Conservation (phyloP, 495 filamentous ascomycete genomes). For the Articulospora tetracladia region DNA sequence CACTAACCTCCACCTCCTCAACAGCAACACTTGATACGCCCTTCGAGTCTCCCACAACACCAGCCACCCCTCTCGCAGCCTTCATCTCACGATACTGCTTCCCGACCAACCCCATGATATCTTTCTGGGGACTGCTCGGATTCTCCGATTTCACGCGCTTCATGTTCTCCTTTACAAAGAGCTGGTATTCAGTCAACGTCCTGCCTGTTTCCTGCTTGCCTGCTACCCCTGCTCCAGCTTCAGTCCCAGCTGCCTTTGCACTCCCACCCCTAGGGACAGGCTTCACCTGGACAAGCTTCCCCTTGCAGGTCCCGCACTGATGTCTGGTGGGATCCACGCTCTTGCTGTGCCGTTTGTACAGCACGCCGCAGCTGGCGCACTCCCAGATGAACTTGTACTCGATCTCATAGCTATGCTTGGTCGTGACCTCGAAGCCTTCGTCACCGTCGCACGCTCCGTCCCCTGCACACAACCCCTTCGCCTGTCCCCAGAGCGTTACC, state of each 20-base stretch:
- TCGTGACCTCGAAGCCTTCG: conserved; percentile 66
- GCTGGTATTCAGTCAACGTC: conserved; percentile 52
- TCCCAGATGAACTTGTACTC: conserved; percentile 86
- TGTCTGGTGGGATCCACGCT: conserved; percentile 66
- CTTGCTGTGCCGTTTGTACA: conserved; percentile 78
- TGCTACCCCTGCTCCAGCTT: neutral
- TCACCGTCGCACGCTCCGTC: neutral
- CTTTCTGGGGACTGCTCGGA: conserved; percentile 51
- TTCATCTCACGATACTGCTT: conserved; percentile 43
- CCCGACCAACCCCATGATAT: conserved; percentile 59
- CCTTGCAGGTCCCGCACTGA: conserved; percentile 68
- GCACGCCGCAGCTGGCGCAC: conserved; percentile 62
- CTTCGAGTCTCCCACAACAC: neutral
- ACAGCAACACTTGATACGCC: too few species aligned
- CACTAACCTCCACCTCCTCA: too few species aligned
- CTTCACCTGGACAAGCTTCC: conserved; percentile 68
- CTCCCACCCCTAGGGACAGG: conserved; percentile 55
- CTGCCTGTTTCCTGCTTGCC: conserved; percentile 6
- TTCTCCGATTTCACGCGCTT: conserved; percentile 47
- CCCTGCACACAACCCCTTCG: conserved; percentile 25
- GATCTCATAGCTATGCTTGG: conserved; percentile 83
- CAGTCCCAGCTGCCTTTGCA: neutral
- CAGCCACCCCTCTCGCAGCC: conserved; percentile 9
- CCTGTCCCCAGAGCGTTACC: conserved; percentile 34
- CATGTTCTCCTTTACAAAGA: conserved; percentile 66